Percentiles rank a stretch among this genome's conserved stretches.
These are phyloP conservation scores for Schwanniomyces occidentalis DNA, from an alignment of 805 yeast species.

Conservation along the genomic window DNA sequence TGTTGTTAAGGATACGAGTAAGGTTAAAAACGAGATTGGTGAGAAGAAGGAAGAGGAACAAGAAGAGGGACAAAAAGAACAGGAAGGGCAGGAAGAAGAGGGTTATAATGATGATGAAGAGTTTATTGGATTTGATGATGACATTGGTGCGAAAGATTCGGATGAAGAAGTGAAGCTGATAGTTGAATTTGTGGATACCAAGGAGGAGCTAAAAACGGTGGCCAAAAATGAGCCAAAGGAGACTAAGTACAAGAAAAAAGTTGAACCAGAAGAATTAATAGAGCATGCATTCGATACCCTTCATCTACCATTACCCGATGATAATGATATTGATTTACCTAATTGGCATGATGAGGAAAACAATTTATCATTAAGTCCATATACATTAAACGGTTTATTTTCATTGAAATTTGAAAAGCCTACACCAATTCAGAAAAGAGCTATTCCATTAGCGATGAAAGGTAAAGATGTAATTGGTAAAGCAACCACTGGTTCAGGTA, in stretches of 20 bases:
- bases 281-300: background rate
- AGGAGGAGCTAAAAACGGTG: too few species aligned
- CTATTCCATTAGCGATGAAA: conserved; percentile 71
- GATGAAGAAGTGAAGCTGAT: too few species aligned
- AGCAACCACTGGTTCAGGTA: conserved; percentile 98
- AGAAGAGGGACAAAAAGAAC: conserved; percentile 16
- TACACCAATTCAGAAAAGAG: conserved; percentile 76
- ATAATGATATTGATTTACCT: conserved; percentile 45
- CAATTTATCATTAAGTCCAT: conserved; percentile 47
- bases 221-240: too few species aligned
- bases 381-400: conserved; percentile 61
- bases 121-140: conserved; percentile 18
- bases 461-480: conserved; percentile 90
- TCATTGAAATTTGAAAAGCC: conserved; percentile 64
- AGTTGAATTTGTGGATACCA: too few species aligned
- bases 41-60: conserved; percentile 19
- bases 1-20: conserved; percentile 28
- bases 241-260: too few species aligned
- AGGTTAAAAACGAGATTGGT: conserved; percentile 7
- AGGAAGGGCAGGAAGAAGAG: conserved; percentile 14
- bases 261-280: background rate
- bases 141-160: background rate
- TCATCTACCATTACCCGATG: background rate
- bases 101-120: conserved; percentile 12
- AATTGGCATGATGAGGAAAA: conserved; percentile 56